A percentile compares a stretch with the other conserved stretches of the same genome.
Evolutionary conservation across 179 eudicot species (phyloP).

Genomic region (Beta macrorhiza): DNA sequence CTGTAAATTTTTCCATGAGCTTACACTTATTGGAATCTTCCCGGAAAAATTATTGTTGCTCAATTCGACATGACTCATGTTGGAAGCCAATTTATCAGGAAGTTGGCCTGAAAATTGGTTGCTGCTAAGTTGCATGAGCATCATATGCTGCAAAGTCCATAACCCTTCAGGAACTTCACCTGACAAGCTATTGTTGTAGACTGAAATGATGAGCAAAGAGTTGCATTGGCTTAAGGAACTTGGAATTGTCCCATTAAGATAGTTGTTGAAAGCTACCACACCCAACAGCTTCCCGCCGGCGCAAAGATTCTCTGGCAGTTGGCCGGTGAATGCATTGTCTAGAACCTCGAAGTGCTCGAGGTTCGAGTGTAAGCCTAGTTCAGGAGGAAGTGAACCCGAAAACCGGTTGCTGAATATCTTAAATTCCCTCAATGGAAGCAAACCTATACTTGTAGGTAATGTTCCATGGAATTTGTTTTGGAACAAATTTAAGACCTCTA

Average conservation of each 20-base stretch:
- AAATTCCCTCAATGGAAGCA: slow-evolving; percentile 22
- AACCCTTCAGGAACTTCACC: slow-evolving; percentile 64
- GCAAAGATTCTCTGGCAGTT: slow-evolving; percentile 63
- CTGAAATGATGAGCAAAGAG: slow-evolving; percentile 36
- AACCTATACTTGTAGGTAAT: slow-evolving; percentile 25
- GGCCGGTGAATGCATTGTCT: slow-evolving; percentile 55
- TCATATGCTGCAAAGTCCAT: slow-evolving; percentile 46
- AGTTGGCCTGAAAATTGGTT: slow-evolving; percentile 67
- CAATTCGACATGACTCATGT: slow-evolving; percentile 46
- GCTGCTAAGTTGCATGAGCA: slow-evolving; percentile 36
- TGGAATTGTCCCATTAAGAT: slow-evolving; percentile 58
- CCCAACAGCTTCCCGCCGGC: slow-evolving; percentile 36
- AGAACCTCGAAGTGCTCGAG: slow-evolving; percentile 53
- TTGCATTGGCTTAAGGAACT: slow-evolving; percentile 50
- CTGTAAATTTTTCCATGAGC: slow-evolving; percentile 42
- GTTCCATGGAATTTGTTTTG: slow-evolving; percentile 49
- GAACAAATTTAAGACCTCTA: slow-evolving; percentile 43
- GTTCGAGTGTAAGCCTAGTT: slow-evolving; percentile 59
- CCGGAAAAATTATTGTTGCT: slow-evolving; percentile 66
- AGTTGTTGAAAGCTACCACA: slow-evolving; percentile 55
- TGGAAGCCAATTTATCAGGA: slow-evolving; percentile 48
- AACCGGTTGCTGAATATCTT: slow-evolving; percentile 45
- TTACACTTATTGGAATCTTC: slow-evolving; percentile 45
- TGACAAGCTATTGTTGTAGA: slow-evolving; percentile 47
- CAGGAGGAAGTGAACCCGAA: slow-evolving; percentile 58